Conservation (phyloP, 2,329 filamentous ascomycete species). For the Aspergillus brunneoviolaceus region DNA sequence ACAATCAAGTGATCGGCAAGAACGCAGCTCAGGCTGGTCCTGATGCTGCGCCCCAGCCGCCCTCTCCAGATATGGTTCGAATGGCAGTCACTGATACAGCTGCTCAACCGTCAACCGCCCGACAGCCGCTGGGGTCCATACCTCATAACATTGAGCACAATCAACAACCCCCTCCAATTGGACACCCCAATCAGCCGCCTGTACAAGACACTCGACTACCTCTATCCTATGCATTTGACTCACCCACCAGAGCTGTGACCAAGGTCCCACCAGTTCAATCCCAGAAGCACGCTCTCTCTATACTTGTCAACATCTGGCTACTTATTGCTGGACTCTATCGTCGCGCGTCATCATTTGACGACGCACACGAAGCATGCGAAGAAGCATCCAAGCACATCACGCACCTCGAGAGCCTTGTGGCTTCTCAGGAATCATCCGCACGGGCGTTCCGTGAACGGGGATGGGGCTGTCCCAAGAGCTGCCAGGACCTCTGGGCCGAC, state of each 20-base stretch:
- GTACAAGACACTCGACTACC: constrained; percentile 43
- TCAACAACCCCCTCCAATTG: constrained; percentile 33
- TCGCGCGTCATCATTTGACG: constrained; percentile 74
- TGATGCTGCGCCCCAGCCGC: neutral
- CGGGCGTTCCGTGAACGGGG: constrained; percentile 62
- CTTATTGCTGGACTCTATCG: constrained; percentile 87
- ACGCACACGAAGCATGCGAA: constrained; percentile 73
- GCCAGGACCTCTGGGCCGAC: constrained; percentile 83
- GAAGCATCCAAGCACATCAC: constrained; percentile 79
- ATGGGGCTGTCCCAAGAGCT: constrained; percentile 78
- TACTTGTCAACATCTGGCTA: constrained; percentile 81
- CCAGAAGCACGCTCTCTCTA: constrained; percentile 55
- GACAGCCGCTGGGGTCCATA: constrained; percentile 34
- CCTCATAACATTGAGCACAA: constrained; percentile 40
- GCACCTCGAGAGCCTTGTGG: constrained; percentile 66
- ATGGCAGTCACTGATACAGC: constrained; percentile 29
- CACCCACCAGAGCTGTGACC: constrained; percentile 44
- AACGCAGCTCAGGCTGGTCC: constrained; percentile 3
- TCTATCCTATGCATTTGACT: constrained; percentile 36
- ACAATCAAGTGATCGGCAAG: constrained; percentile 25
- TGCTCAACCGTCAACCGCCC: constrained; percentile 26
- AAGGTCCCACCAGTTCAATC: constrained; percentile 53
- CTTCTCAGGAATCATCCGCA: constrained; percentile 61
- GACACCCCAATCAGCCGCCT: constrained; percentile 46
- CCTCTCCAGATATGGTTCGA: constrained; percentile 25